phyloP scores from a whole-genome alignment of 2,329 filamentous ascomycete species.

The Cyanodermella asteris region DNA sequence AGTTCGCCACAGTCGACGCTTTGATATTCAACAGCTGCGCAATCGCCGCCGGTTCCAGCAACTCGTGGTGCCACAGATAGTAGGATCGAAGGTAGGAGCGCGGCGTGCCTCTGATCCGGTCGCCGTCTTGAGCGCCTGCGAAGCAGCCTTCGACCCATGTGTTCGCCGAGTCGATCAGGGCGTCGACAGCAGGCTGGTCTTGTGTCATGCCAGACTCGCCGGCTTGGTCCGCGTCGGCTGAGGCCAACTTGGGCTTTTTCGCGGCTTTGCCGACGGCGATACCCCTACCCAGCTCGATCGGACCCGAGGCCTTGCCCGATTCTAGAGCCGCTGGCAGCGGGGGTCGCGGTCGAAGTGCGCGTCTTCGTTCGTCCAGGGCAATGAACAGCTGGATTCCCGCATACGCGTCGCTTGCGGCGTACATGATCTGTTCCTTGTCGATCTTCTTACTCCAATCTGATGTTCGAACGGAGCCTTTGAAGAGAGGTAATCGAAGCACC shows the following conservation, averaged over 20 bases:
- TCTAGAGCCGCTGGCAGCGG: slow-evolving; percentile 50
- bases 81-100: slow-evolving; percentile 32
- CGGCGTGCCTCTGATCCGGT: slow-evolving; percentile 6
- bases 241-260: slow-evolving; percentile 1
- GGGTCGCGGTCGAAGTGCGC: slow-evolving; percentile 44
- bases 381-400: slow-evolving; percentile 54
- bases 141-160: slow-evolving; percentile 3
- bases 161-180: slow-evolving; percentile 1
- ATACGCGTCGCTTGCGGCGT: slow-evolving; percentile 68
- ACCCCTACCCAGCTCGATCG: slow-evolving; percentile 35
- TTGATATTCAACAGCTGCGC: slow-evolving; percentile 36
- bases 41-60: slow-evolving; percentile 26
- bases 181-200: background rate
- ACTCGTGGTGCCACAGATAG: slow-evolving; percentile 36
- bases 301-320: slow-evolving; percentile 35
- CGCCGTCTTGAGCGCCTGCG: slow-evolving; percentile 4
- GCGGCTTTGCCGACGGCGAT: slow-evolving; percentile 5
- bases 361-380: slow-evolving; percentile 45
- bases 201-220: background rate
- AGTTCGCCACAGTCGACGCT: slow-evolving; percentile 31
- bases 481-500: slow-evolving; percentile 49
- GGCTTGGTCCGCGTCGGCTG: slow-evolving; percentile 1
- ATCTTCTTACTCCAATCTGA: slow-evolving; percentile 53
- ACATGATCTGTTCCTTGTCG: slow-evolving; percentile 41
- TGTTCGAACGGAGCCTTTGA: slow-evolving; percentile 50